A percentile compares a stretch with the other conserved stretches of the same genome.
These are phyloP conservation scores for Russula virescens DNA, from an alignment of 768 basidiomycete genomes.

Conservation along the genomic window DNA sequence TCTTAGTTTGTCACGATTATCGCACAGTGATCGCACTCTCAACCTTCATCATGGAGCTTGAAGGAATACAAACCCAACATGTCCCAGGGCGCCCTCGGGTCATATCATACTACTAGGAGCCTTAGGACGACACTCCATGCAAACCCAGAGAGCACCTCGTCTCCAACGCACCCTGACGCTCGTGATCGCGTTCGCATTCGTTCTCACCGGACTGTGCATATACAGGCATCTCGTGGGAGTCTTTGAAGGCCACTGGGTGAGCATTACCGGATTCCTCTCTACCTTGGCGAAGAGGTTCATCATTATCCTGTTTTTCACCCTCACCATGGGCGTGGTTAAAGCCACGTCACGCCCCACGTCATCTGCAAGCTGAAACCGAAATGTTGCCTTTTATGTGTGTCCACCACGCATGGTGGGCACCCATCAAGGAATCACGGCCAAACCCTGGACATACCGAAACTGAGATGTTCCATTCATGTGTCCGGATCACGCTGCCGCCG, in stretches of 20 bases:
- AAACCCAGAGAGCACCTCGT: neutral
- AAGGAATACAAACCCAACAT: neutral
- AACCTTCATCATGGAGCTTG: too few relatives aligned
- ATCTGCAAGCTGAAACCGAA: too few relatives aligned
- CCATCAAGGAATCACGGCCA: neutral
- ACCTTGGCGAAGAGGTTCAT: neutral
- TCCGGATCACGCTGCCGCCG: neutral
- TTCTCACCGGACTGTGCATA: neutral
- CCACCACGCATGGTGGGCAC: neutral
- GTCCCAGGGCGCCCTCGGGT: neutral
- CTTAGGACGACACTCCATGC: neutral
- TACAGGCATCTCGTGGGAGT: neutral
- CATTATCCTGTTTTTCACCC: neutral
- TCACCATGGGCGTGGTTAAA: neutral
- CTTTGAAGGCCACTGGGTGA: slow-evolving; percentile 3
- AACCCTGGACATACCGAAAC: neutral
- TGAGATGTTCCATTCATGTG: neutral
- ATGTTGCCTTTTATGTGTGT: neutral
- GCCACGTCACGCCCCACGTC: neutral
- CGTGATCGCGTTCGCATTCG: neutral
- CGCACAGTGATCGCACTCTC: too few relatives aligned
- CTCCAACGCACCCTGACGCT: neutral
- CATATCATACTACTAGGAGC: neutral
- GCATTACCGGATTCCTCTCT: neutral
- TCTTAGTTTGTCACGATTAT: too few relatives aligned